These are phyloP conservation scores for Phytopythium oedochilum DNA, from an alignment of 352 stramenopile genomes.

Conservation along the genomic window DNA sequence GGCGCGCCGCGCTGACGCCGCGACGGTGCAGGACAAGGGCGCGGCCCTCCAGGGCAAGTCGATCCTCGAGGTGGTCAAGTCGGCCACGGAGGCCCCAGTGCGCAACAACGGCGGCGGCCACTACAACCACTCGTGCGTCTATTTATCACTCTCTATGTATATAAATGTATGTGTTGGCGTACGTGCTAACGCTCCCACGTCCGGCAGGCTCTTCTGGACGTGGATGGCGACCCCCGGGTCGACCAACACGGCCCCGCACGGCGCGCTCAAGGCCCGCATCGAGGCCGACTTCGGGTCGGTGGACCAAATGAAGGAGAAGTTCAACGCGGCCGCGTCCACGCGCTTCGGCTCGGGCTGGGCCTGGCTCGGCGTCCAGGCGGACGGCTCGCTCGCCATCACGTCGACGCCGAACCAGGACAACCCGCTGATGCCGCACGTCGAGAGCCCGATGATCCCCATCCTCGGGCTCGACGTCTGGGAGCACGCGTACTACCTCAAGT, in stretches of 20 bases:
- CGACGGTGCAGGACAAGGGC: slow-evolving; percentile 71
- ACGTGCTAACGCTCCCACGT: neutral
- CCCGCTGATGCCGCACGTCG: slow-evolving; percentile 77
- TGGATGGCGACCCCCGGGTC: slow-evolving; percentile 83
- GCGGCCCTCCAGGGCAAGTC: slow-evolving; percentile 68
- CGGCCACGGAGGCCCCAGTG: slow-evolving; percentile 64
- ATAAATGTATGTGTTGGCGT: neutral
- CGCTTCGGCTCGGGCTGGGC: slow-evolving; percentile 90
- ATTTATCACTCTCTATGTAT: neutral
- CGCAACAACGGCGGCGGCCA: slow-evolving; percentile 84
- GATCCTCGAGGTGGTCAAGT: slow-evolving; percentile 75
- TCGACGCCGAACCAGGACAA: slow-evolving; percentile 96
- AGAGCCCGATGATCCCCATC: slow-evolving; percentile 88
- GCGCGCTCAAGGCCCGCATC: slow-evolving; percentile 80
- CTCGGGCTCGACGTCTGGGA: slow-evolving; percentile 96
- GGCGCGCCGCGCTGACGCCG: too few relatives aligned
- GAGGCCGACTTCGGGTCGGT: slow-evolving; percentile 89
- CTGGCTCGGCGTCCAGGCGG: slow-evolving; percentile 82
- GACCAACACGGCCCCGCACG: slow-evolving; percentile 76
- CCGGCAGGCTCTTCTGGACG: slow-evolving; percentile 87
- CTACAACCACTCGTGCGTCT: slow-evolving; percentile 74
- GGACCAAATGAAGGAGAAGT: slow-evolving; percentile 87
- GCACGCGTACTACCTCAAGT: slow-evolving; percentile 96
- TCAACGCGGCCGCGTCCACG: slow-evolving; percentile 82
- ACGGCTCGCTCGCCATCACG: slow-evolving; percentile 93